Evolutionary conservation across 192 early-diverging fungal genomes (phyloP).

Genomic region (Lobosporangium transversale): DNA sequence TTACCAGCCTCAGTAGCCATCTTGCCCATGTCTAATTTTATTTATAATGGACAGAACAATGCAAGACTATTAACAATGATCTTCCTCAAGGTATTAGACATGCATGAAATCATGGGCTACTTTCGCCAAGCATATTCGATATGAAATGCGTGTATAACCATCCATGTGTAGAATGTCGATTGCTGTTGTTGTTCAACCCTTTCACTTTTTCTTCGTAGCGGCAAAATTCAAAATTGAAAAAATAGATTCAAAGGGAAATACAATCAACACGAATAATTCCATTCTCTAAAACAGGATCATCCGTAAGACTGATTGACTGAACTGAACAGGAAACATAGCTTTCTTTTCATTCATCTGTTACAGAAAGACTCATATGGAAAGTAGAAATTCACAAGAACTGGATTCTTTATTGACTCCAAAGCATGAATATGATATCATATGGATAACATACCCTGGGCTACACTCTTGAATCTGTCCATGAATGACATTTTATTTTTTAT

Average conservation of each 20-base stretch:
- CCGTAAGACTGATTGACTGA: no score
- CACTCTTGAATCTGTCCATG: conserved; percentile 41
- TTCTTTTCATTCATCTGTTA: background rate
- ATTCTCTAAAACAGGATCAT: no score
- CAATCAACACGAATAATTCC: no score
- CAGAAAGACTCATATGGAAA: background rate
- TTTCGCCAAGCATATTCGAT: background rate
- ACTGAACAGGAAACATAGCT: no score
- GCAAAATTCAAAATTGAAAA: no score
- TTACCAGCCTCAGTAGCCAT: conserved; percentile 46
- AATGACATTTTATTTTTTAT: conserved; percentile 32
- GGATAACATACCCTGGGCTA: conserved; percentile 26
- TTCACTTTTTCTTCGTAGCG: background rate
- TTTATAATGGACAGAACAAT: background rate
- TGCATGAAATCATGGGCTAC: background rate
- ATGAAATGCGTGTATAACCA: background rate
- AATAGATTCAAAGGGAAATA: no score
- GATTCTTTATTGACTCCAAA: background rate
- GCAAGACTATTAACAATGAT: no score
- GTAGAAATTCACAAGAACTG: background rate
- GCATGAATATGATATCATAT: no score
- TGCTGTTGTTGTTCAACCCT: background rate
- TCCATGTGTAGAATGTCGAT: background rate
- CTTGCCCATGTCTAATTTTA: conserved; percentile 36
- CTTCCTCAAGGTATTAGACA: no score